Conservation (phyloP, 768 basidiomycete genomes). For the Mycena crocata region DNA sequence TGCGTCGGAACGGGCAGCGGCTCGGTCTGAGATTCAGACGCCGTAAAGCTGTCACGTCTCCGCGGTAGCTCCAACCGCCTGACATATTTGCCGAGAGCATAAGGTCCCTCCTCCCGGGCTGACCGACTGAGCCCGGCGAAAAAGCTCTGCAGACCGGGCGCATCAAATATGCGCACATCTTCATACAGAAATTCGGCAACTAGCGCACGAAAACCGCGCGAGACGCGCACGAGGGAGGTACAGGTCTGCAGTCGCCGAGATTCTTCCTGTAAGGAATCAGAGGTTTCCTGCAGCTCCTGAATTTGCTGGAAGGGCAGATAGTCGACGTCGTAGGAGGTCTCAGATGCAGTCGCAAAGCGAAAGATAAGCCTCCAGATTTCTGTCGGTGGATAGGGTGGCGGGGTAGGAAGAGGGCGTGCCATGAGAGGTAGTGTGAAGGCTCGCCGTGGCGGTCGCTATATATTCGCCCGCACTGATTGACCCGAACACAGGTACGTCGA, state of each 20-base stretch:
- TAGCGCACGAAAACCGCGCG: constrained; percentile 13
- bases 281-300: constrained; percentile 26
- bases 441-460: background rate
- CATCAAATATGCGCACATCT: constrained; percentile 23
- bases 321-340: background rate
- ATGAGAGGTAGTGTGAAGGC: background rate
- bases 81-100: constrained; percentile 16
- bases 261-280: background rate
- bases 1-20: constrained; percentile 6
- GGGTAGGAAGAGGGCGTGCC: background rate
- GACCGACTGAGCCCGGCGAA: constrained; percentile 19
- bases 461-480: constrained; percentile 1
- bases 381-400: constrained; percentile 9
- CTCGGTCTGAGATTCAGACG: background rate
- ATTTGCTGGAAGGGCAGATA: constrained; percentile 25
- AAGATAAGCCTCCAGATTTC: constrained; percentile 30
- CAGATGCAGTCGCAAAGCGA: constrained; percentile 7
- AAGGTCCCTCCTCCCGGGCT: constrained; percentile 3
- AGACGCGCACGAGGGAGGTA: constrained; percentile 17
- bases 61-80: constrained; percentile 22
- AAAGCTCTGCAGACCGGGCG: constrained; percentile 10
- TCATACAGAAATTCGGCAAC: constrained; percentile 24
- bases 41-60: background rate
- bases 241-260: constrained; percentile 17
- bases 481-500: background rate